Percentiles rank a stretch among this genome's conserved stretches.
Evolutionary conservation across 179 eudicot genomes (phyloP).

Genomic region (Beta corolliflora): DNA sequence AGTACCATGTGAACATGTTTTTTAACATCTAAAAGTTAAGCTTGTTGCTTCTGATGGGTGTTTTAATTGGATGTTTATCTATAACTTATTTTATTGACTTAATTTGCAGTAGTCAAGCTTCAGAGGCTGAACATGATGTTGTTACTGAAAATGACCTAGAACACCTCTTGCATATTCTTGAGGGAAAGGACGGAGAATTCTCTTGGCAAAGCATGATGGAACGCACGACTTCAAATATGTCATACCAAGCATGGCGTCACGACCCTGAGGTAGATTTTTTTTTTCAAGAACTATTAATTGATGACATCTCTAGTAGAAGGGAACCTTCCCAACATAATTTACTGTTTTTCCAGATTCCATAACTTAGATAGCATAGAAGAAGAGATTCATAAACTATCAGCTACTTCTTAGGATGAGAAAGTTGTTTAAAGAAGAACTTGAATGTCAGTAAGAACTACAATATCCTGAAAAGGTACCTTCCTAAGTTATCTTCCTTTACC

Average conservation of each 20-base stretch:
- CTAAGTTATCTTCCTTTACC: no score
- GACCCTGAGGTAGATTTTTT: constrained; percentile 45
- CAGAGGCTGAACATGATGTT: constrained; percentile 45
- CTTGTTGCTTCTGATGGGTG: not conserved
- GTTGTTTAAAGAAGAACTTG: not conserved
- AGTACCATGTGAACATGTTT: not conserved
- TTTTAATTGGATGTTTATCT: not conserved
- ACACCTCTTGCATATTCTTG: constrained; percentile 70
- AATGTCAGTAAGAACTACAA: no score
- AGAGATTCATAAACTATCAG: not conserved
- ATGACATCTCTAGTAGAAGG: not conserved
- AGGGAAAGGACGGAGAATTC: constrained; percentile 61
- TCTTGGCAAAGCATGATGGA: constrained; percentile 89
- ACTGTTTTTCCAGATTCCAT: no score
- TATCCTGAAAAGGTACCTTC: no score
- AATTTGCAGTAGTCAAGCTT: constrained; percentile 42
- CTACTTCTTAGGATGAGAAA: not conserved
- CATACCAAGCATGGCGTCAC: constrained; percentile 91
- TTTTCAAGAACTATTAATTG: no score
- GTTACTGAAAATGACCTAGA: constrained; percentile 75
- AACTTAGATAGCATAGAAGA: not conserved
- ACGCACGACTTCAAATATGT: constrained; percentile 67
- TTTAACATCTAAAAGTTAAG: not conserved
- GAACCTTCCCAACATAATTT: not conserved
- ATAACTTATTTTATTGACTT: not conserved